Evolutionary conservation across 2,329 filamentous ascomycete genomes (phyloP).

Genomic region (Colletotrichum paranaense): DNA sequence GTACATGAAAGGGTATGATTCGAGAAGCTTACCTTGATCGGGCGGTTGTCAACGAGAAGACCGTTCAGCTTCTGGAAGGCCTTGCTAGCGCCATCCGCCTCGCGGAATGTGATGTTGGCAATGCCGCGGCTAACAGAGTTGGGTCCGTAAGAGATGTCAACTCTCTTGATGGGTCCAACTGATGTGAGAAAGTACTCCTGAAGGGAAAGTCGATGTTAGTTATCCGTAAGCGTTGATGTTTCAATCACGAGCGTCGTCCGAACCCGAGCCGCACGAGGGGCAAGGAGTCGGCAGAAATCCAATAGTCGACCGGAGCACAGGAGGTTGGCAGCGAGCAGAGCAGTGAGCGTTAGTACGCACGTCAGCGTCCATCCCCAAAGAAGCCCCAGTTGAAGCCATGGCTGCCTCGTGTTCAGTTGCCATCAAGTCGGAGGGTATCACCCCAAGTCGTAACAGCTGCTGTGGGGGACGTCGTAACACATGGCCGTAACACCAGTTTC

Average conservation of each 20-base stretch:
- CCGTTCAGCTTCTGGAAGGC: constrained; percentile 88
- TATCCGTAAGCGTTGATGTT: constrained; percentile 55
- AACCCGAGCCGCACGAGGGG: constrained; percentile 38
- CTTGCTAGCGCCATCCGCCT: constrained; percentile 83
- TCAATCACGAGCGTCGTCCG: constrained; percentile 39
- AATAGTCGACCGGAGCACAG: constrained; percentile 19
- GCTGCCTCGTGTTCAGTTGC: constrained; percentile 19
- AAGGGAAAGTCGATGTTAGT: constrained; percentile 74
- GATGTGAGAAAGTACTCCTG: constrained; percentile 97
- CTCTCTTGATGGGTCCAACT: constrained; percentile 90
- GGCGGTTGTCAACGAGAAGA: constrained; percentile 87
- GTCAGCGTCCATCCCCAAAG: constrained; percentile 18
- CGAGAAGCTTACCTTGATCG: constrained; percentile 79
- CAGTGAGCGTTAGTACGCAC: constrained; percentile 45
- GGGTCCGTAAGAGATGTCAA: constrained; percentile 92
- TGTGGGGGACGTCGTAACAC: constrained; percentile 8
- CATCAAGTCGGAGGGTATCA: constrained; percentile 31
- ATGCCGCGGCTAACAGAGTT: constrained; percentile 92
- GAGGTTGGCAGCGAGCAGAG: constrained; percentile 46
- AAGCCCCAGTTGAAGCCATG: neutral
- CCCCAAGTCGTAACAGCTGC: constrained; percentile 29
- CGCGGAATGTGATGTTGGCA: constrained; percentile 88
- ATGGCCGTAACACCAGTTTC: neutral
- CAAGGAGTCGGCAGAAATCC: constrained; percentile 37
- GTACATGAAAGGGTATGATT: neutral